Base-by-base conservation (phyloP, 495 filamentous ascomycete species). In the Staphylotrichum tortipilum region DNA sequence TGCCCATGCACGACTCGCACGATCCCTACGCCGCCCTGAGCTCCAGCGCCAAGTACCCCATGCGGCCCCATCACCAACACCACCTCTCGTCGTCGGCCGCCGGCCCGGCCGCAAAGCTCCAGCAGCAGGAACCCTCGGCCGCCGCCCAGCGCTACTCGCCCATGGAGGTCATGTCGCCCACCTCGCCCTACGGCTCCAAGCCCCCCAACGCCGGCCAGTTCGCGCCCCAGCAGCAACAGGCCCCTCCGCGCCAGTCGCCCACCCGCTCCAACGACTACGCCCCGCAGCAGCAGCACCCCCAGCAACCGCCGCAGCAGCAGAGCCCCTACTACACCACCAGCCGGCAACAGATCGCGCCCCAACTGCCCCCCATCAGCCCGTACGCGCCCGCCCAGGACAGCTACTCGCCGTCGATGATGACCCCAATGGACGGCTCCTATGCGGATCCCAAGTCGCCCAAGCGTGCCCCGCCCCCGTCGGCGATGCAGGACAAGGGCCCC, bases 81-180 rank as follows among this genome's bases (percentile, higher is more conserved):
- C 76, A 78, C 47, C 69, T 77, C 36, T 76, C 77, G 28, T 62
- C 61, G 34, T 76, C 77, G 28, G 61, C 61, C 52, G 60, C 61
- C 52, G 60, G 68, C 34, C 71, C 75, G 51, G 22, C 69, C 11
- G 50, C 70, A 31, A 67, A 56, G 26, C 26, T 28, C 57, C 74
- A 82, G 42, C 80, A 78, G 61, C 80, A 81, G 48, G 87, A 91
- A 53, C 85, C 86, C 49, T 88, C 86, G 21, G 76, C 85, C 30
- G 86, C 89, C 37, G 88, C 89, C 40, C 86, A 91, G 61, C 79
- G 91, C 60, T 96, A 98, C 67, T 95, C 90, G 11, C 92, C 91
- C 43, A 94, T 94, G 89, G 90, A 94, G 59, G 79, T 81, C 6
- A 69, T 91, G 21, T 73, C 73, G 45, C 78, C 74, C 29, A 74